Conservation (phyloP, 495 filamentous ascomycete genomes). For the Xylaria venustula region DNA sequence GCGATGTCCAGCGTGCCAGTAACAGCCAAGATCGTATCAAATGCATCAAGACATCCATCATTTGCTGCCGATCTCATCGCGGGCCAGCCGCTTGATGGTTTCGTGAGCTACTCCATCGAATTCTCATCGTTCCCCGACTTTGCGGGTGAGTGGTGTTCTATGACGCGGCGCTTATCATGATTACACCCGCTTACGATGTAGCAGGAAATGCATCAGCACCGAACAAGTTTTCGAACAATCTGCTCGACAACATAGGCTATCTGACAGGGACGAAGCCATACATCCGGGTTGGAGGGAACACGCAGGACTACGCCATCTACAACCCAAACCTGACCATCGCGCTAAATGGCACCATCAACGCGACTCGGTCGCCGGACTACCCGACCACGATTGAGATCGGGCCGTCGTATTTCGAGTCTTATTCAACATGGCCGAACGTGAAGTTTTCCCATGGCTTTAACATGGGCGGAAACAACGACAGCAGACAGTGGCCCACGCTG, state of each 20-base stretch:
- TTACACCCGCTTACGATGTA: background rate
- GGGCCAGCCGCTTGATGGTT: conserved; percentile 46
- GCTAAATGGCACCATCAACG: conserved; percentile 54
- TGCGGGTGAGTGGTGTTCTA: conserved; percentile 40
- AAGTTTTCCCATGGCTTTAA: conserved; percentile 67
- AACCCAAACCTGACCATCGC: conserved; percentile 52
- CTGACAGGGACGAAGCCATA: conserved; percentile 53
- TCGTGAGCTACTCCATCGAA: conserved; percentile 61
- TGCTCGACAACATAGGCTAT: conserved; percentile 50
- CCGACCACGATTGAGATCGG: conserved; percentile 62
- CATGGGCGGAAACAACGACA: conserved; percentile 54
- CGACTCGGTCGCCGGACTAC: conserved; percentile 54
- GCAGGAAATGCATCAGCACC: conserved; percentile 49
- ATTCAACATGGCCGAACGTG: conserved; percentile 54
- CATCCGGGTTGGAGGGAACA: conserved; percentile 62
- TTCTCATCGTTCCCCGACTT: conserved; percentile 63
- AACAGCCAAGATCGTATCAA: conserved; percentile 17
- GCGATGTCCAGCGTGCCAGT: conserved; percentile 13
- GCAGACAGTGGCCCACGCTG: conserved; percentile 48
- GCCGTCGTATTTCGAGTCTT: conserved; percentile 65
- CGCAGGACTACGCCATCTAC: conserved; percentile 62
- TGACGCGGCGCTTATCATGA: no score
- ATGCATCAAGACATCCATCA: background rate
- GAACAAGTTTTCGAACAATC: conserved; percentile 58
- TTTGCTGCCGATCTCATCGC: background rate